Evolutionary conservation across 1,284 basidiomycete species (phyloP), one percentile per base, ranked within the genome.

Genomic region (Cutaneotrichosporon spelunceum): DNA sequence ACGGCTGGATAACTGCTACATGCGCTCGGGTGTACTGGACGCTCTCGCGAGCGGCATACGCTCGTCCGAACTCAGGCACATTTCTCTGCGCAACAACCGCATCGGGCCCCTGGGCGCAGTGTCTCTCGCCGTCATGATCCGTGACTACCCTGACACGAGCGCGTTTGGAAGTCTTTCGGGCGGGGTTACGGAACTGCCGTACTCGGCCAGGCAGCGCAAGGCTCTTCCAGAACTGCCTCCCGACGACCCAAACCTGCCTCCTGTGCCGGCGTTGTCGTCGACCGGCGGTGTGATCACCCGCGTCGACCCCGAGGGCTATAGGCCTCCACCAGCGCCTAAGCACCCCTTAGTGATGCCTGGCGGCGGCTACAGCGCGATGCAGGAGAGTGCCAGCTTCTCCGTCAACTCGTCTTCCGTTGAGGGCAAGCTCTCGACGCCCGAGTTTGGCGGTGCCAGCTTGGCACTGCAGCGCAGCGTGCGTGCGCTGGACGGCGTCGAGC

Each of bases 61-160:
- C 4, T 86, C 86, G 0, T 93, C 91, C 0, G 87, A 87, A 0
- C 79, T 97, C 56, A 85, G 86, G 66, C 91, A 96, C 70, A 87
- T 96, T 58, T 95, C 92, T 0, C 80, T 96, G 14, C 85, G 93
- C 27, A 84, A 90, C 57, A 95, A 96, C 77, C 86, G 85, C 56
- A 95, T 96, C 68, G 86, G 84, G 42, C 83, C 86, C 0, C 84
- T 88, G 0, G 91, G 91, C 24, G 91, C 89, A 1, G 91, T 96
- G 3, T 88, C 91, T 0, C 82, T 97, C n/a, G 92, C 93, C 0
- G 83, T 95, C 56, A 94, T 96, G 90, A 92, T 96, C 66, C 86
- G 90, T 60, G 93, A 97, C 77, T 96, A 95, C 72, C 90, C 91
- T 4, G 90, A 93, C 69, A 82, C 79, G 60, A 79, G 70, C 19